Base-by-base conservation (phyloP, 495 filamentous ascomycete genomes). In the Daldinia vernicosa region DNA sequence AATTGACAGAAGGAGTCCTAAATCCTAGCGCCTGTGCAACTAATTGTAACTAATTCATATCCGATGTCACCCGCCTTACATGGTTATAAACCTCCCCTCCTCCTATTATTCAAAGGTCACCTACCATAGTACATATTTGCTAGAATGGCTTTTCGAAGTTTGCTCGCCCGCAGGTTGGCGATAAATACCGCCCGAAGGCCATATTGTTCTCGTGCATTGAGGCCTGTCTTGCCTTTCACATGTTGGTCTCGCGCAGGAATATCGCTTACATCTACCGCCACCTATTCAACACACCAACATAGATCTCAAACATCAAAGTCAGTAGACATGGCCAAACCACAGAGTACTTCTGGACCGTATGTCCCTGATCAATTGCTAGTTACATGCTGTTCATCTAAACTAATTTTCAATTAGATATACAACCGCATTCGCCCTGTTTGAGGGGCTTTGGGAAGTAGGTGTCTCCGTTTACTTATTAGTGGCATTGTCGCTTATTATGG, bases 381-480 rank as follows among this genome's bases (percentile, higher is more conserved):
- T 22, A 30, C 14, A 24, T 43, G 30, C 15, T 33, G n/a, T 15
- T 37, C 12, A 14, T 35, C 1, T 69, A 22, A 6, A 12, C 14
- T 11, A 33, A 24, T 2, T 6, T 33, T 55, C 17, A 4, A 51
- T 3, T 27, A 70, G 67, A 43, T 93, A 92, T 71, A 93, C 91
- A 22, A 87, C 90, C 53, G 90, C 90, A 2, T 91, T 90, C 75
- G 91, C 91, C 63, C 91, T 93, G 74, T 93, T 93, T 65, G 91
- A 93, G 81, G 90, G 89, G 19, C 79, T 93, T 22, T 92, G 89
- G 90, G 91, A 91, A 63, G 74, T 75, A 63, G 3, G 55, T 69
- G 24, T 26, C 14, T 27, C 28, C n/a, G 0, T 51, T 51, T 47
- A 33, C 14, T 7, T 6, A 12, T 57, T 9, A 5, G 12, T 35